A percentile compares a stretch with the other conserved stretches of the same genome.
Conservation (phyloP, 768 basidiomycete genomes). For the Trametopsis cervina region DNA sequence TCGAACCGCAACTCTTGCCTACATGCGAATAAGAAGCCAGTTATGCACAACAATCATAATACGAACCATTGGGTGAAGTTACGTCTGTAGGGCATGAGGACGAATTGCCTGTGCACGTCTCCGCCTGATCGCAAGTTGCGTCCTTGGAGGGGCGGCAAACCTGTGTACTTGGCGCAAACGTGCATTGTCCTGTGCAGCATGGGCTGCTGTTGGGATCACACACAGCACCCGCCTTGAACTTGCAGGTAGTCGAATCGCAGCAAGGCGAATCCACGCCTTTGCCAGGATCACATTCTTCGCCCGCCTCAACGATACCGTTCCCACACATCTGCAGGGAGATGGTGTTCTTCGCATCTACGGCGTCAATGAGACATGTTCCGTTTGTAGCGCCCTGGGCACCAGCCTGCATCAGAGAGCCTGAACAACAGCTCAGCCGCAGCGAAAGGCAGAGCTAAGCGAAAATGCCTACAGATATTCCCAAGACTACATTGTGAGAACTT, state of each 20-base stretch:
- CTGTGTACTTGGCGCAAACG: conserved; percentile 58
- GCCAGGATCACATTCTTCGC: conserved; percentile 88
- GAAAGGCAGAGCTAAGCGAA: not conserved
- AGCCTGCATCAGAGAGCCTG: conserved; percentile 62
- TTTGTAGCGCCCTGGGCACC: conserved; percentile 37
- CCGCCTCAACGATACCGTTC: conserved; percentile 75
- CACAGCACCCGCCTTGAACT: conserved; percentile 61
- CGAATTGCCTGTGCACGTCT: conserved; percentile 71
- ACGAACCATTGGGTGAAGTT: conserved; percentile 53
- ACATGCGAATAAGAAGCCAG: conserved; percentile 25
- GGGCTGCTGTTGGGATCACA: conserved; percentile 74
- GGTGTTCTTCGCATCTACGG: conserved; percentile 27
- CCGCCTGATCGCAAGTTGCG: conserved; percentile 57
- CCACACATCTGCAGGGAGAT: conserved; percentile 72
- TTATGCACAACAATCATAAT: not conserved
- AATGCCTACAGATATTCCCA: conserved; percentile 73
- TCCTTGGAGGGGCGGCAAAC: conserved; percentile 71
- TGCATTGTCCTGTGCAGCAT: conserved; percentile 69
- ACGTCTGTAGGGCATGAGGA: conserved; percentile 65
- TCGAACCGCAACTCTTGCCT: conserved; percentile 54
- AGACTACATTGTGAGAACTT: conserved; percentile 73
- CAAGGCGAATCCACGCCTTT: conserved; percentile 51
- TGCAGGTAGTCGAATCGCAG: conserved; percentile 71
- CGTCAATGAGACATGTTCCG: conserved; percentile 59
- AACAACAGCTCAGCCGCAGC: not conserved